Percentiles rank a stretch among this genome's conserved stretches.
Conservation (phyloP, 129 eudicot species). For the Flaveria linearis region DNA sequence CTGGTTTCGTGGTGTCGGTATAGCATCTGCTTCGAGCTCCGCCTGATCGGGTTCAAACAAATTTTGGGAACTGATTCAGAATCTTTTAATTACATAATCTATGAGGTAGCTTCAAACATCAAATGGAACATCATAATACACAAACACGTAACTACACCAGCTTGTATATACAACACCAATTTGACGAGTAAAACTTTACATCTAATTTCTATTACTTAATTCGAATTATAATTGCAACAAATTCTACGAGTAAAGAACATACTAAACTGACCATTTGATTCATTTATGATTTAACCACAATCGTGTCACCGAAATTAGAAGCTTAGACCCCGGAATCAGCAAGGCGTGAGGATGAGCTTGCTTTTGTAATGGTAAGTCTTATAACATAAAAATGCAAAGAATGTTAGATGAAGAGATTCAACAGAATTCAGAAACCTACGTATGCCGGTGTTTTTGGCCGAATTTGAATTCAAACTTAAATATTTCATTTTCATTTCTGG, state of each 20-base stretch:
- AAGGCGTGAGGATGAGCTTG: background rate
- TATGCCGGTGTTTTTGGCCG: background rate
- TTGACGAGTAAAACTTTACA: too few species aligned
- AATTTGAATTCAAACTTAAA: background rate
- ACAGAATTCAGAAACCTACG: constrained; percentile 1
- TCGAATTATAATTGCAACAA: too few species aligned
- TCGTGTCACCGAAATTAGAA: background rate
- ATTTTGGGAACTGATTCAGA: background rate
- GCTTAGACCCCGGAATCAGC: background rate
- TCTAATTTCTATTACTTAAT: too few species aligned
- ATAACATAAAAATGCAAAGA: background rate
- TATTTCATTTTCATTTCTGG: background rate
- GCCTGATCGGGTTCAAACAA: background rate
- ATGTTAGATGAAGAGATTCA: background rate
- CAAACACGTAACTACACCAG: background rate
- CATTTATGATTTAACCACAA: background rate
- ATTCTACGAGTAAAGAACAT: too few species aligned
- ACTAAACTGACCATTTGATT: constrained; percentile 18
- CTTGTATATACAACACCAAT: too few species aligned
- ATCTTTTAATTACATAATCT: background rate
- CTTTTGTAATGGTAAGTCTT: background rate
- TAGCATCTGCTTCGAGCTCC: constrained; percentile 10
- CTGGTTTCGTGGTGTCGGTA: constrained; percentile 45
- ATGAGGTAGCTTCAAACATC: background rate
- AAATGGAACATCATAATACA: background rate